Base-by-base conservation (phyloP, 2,329 filamentous ascomycete species). In the Ophiostoma himal-ulmi region DNA sequence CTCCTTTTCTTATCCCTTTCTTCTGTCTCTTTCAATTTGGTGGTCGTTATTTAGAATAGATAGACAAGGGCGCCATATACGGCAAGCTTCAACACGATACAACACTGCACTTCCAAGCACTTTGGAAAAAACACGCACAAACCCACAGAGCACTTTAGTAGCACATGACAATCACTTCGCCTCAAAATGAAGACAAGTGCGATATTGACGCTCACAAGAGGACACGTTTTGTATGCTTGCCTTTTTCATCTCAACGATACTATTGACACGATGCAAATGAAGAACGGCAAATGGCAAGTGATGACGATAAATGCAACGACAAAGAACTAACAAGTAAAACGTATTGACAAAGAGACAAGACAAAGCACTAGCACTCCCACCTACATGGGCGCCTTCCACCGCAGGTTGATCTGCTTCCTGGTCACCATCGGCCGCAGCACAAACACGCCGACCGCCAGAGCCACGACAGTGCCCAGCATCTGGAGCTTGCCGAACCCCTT, bases 401-500 rank as follows among this genome's bases (percentile, higher is more conserved):
- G 81, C 74, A 84, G 80, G 79, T 91, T 86, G 75, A 91, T 90
- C 76, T 91, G 88, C 78, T 90, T 91, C 74, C 86, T 86, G 75
- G 83, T 79, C n/a, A 86, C 95, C 87, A 98, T 88, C 37, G 95
- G 95, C 69, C 89, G 89, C 76, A 98, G 82, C 70, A 92, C 86
- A 74, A 89, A 79, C 20, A 97, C 94, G 65, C 93, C 93, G 54
- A 87, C 84, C 65, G 86, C 87, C 75, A 98, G 83, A 22, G 92
- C 94, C 57, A 91, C 83, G 52, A 99, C 93, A 0, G 95, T 99
- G 20, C 86, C 84, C 52, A 97, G 79, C 77, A 99, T 86, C 75
- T 93, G 91, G 70, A 93, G 78, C 83, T 96, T 97, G 78, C 94
- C 95, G 80, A 99, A 99, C 2, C 92, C 92, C 80, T 93, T 95